Percentiles rank a stretch among this genome's conserved stretches.
These are phyloP conservation scores for Crithidia acanthocephali DNA, from an alignment of 208 protist species.

Conservation along the genomic window DNA sequence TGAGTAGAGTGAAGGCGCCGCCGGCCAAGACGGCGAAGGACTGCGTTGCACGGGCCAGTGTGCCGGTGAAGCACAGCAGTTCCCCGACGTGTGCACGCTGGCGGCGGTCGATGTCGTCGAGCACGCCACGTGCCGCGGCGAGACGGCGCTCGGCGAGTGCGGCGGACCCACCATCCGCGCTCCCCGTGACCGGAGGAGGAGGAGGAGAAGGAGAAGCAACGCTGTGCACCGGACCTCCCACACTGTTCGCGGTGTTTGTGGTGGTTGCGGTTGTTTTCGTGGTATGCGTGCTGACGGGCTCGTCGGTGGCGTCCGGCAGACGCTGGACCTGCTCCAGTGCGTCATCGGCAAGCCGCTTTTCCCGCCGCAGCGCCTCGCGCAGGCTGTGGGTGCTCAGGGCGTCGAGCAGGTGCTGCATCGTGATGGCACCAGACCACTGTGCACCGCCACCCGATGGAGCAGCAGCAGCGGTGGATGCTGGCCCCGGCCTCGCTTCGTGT, in stretches of 20 bases:
- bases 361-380: constrained; percentile 19
- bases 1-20: constrained; percentile 19
- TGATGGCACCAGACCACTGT: constrained; percentile 1
- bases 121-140: not conserved
- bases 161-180: too few relatives aligned
- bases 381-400: constrained; percentile 15
- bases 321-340: not conserved
- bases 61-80: constrained; percentile 30
- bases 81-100: constrained; percentile 23
- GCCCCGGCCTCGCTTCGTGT: not conserved
- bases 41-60: constrained; percentile 28
- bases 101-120: not conserved
- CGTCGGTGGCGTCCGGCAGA: not conserved
- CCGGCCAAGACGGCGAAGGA: constrained; percentile 28
- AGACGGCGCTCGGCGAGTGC: not conserved
- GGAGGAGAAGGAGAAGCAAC: too few relatives aligned
- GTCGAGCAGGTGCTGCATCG: constrained; percentile 27
- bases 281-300: not conserved
- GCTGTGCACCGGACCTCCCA: too few relatives aligned
- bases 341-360: constrained; percentile 10
- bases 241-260: too few relatives aligned
- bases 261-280: too few relatives aligned
- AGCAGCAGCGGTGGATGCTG: not conserved
- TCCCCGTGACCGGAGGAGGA: too few relatives aligned
- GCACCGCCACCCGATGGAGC: not conserved